A percentile compares a stretch with the other conserved stretches of the same genome.
These are phyloP conservation scores for Sporodiniella umbellata DNA, from an alignment of 371 early-diverging fungal species.

Conservation along the genomic window DNA sequence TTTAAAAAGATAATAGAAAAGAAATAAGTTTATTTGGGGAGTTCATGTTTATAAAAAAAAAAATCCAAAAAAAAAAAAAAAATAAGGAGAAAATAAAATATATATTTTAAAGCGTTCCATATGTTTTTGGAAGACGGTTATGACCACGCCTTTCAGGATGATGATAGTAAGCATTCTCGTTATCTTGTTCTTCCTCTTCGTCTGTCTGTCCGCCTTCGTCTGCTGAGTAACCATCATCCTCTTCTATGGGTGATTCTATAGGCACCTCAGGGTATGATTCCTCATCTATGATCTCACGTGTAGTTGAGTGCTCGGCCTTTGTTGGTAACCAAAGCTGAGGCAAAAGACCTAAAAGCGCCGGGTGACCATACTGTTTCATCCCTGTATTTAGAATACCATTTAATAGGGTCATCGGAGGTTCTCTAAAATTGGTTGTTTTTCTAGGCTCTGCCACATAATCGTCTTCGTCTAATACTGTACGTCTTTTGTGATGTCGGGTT, in stretches of 20 bases:
- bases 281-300: neutral
- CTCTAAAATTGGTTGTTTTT: constrained; percentile 58
- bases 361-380: constrained; percentile 69
- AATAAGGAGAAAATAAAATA: neutral
- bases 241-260: constrained; percentile 7
- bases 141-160: constrained; percentile 58
- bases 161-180: constrained; percentile 49
- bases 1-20: no score
- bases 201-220: constrained; percentile 28
- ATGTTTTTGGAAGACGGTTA: constrained; percentile 31
- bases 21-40: neutral
- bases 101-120: constrained; percentile 16
- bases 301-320: constrained; percentile 5
- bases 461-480: constrained; percentile 61
- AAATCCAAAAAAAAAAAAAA: neutral
- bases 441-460: constrained; percentile 65
- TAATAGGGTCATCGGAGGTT: constrained; percentile 75
- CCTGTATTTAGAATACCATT: constrained; percentile 74
- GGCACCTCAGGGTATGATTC: neutral
- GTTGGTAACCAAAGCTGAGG: constrained; percentile 79
- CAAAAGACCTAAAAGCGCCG: constrained; percentile 66
- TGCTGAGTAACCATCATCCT: constrained; percentile 11
- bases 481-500: constrained; percentile 16
- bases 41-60: neutral
- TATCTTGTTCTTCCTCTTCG: constrained; percentile 32